Conservation (phyloP, 768 basidiomycete genomes). For the Collybiopsis luxurians region DNA sequence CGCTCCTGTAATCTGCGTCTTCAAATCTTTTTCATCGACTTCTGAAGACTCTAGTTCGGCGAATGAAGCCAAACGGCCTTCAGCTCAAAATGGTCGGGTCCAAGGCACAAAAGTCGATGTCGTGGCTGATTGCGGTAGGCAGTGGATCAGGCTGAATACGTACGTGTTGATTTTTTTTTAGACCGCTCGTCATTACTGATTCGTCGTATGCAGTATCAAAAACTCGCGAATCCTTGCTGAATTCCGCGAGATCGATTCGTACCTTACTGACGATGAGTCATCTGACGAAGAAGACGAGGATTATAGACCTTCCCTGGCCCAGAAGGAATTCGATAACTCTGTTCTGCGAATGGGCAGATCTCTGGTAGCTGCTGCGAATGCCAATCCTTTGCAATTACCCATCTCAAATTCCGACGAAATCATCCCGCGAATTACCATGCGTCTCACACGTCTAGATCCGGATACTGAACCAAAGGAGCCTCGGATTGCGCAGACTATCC, state of each 20-base stretch:
- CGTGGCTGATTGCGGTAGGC: constrained; percentile 67
- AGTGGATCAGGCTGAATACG: constrained; percentile 90
- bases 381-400: constrained; percentile 42
- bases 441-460: constrained; percentile 69
- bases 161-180: constrained; percentile 36
- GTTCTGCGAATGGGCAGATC: constrained; percentile 67
- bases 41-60: neutral
- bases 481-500: constrained; percentile 61
- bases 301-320: constrained; percentile 38
- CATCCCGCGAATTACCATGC: constrained; percentile 51
- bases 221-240: constrained; percentile 75
- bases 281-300: constrained; percentile 30
- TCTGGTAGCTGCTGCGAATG: constrained; percentile 61
- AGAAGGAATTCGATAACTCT: constrained; percentile 66
- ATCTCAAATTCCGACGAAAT: constrained; percentile 21
- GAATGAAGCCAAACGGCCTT: constrained; percentile 16
- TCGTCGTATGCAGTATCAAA: constrained; percentile 53
- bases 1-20: constrained; percentile 55
- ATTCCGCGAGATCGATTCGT: constrained; percentile 83
- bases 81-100: constrained; percentile 18
- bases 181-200: neutral
- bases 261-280: constrained; percentile 62
- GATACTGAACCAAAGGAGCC: constrained; percentile 26
- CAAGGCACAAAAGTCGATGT: constrained; percentile 74
- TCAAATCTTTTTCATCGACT: constrained; percentile 44